phyloP scores from a whole-genome alignment of 1,284 basidiomycete species.

The Ceratobasidium sp. region DNA sequence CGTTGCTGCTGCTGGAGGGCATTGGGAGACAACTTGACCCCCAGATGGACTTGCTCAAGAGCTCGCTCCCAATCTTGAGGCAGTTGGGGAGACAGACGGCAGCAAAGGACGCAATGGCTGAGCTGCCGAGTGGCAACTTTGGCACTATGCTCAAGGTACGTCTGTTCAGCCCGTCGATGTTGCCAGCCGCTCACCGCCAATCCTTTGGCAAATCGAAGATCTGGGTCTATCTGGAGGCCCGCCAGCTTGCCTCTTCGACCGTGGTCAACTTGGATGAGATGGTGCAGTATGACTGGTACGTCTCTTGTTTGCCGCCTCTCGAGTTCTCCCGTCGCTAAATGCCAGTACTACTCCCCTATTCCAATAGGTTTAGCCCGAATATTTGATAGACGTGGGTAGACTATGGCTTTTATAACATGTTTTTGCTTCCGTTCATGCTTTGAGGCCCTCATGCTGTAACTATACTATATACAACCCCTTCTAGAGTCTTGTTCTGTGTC shows the following conservation, averaged over 20 bases:
- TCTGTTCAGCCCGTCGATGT: slow-evolving; percentile 18
- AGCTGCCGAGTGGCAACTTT: slow-evolving; percentile 71
- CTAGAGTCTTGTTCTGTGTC: not conserved
- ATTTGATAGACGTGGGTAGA: slow-evolving; percentile 14
- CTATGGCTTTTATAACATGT: not conserved
- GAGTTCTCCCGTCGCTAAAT: not conserved
- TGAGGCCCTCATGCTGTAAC: not conserved
- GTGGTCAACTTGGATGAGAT: slow-evolving; percentile 80
- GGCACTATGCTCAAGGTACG: slow-evolving; percentile 85
- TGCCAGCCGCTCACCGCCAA: slow-evolving; percentile 9
- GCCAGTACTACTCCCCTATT: not conserved
- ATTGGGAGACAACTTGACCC: slow-evolving; percentile 96
- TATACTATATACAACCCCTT: not conserved
- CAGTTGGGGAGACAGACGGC: slow-evolving; percentile 90
- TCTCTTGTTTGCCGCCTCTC: not conserved
- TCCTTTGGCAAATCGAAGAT: slow-evolving; percentile 56
- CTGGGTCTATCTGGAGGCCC: slow-evolving; percentile 91
- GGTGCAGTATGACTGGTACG: slow-evolving; percentile 78
- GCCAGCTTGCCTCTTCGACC: slow-evolving; percentile 80
- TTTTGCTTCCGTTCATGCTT: not conserved
- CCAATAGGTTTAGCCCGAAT: slow-evolving; percentile 25
- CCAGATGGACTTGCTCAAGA: slow-evolving; percentile 90
- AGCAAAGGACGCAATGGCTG: slow-evolving; percentile 69
- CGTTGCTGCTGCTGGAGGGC: slow-evolving; percentile 91
- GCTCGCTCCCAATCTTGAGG: slow-evolving; percentile 87